Evolutionary conservation across 2,329 filamentous ascomycete species (phyloP), one percentile per base, ranked within the genome.

Genomic region (Cladophialophora psammophila): DNA sequence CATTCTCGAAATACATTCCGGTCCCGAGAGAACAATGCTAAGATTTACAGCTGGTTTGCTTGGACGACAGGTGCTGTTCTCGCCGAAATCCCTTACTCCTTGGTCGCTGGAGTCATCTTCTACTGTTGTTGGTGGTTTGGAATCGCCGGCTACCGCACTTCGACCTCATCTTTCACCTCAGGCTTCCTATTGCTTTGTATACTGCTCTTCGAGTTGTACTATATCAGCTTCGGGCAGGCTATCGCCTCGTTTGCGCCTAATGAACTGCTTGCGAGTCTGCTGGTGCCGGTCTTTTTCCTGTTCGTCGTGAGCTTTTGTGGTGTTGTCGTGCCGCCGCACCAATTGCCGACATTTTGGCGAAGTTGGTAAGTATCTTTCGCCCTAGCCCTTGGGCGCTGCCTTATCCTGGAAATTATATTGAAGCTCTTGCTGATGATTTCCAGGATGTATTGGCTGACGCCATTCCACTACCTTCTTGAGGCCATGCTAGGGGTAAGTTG

Each of bases 401-500:
- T 13, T 45, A 18, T 26, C 5, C 18, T 10, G 18, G 8, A 5
- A 50, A 3, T 1, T 26, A 26, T 20, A 50, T 4, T n/a, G 45
- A 26, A 31, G 36, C 35, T n/a, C n/a, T 45, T 59, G 5, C 45
- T 50, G 18, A 50, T 45, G 20, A 26, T 50, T 26, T 3, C 12
- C 45, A 50, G 45, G 59, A 87, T 89, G 86, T 91, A 91, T 76
- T 87, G 80, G 3, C 84, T 95, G 36, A 91, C 91, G 0, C 93
- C 93, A 0, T 91, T 96, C 73, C 93, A 91, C 0, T 97, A 96
- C 76, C 81, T 95, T 15, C 87, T 94, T 31, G 85, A 86, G 6
- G 91, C 88, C n/a, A 88, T 96, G 80, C 78, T 94, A 0, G 85
- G 89, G 0, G 86, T 86, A 65, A 50, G 63, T 35, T 35, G 31